phyloP scores from a whole-genome alignment of 352 stramenopile genomes.

The Aphanomyces cochlioides region DNA sequence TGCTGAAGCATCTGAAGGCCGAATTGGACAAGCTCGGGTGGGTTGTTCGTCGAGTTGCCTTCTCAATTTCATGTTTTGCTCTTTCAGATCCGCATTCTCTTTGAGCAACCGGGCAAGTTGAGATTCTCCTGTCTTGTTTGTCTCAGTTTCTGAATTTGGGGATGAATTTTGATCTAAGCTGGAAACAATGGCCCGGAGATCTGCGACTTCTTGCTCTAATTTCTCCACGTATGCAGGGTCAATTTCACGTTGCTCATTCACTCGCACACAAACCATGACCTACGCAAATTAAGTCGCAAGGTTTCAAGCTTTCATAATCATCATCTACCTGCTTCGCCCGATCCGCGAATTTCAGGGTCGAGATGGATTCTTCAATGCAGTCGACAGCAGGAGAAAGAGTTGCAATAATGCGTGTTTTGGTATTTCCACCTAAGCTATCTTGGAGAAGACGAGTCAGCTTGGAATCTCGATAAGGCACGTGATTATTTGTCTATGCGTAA shows the following conservation, averaged over 20 bases:
- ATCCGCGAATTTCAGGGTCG: constrained; percentile 92
- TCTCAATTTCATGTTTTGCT: constrained; percentile 52
- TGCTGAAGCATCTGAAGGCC: too few species aligned
- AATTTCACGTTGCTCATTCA: constrained; percentile 84
- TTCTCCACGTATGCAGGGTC: constrained; percentile 85
- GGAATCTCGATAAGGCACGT: constrained; percentile 92
- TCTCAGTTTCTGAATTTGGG: constrained; percentile 13
- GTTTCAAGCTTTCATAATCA: neutral
- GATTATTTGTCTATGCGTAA: constrained; percentile 31
- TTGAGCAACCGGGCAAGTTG: constrained; percentile 52
- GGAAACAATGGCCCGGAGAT: constrained; percentile 62
- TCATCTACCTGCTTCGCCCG: constrained; percentile 66
- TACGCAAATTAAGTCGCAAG: constrained; percentile 25
- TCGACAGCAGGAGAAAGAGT: constrained; percentile 82
- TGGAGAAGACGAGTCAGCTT: constrained; percentile 91
- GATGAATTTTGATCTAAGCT: constrained; percentile 37
- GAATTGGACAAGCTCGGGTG: neutral
- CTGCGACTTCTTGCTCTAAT: constrained; percentile 77
- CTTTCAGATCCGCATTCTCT: constrained; percentile 66
- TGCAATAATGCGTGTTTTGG: constrained; percentile 89
- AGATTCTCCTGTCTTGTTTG: constrained; percentile 31
- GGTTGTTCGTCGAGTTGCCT: constrained; percentile 55
- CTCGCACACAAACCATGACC: constrained; percentile 80
- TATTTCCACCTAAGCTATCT: constrained; percentile 84
- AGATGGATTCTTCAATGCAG: constrained; percentile 89